Base-by-base conservation (phyloP, 345 rosid species). In the Brassica incana region DNA sequence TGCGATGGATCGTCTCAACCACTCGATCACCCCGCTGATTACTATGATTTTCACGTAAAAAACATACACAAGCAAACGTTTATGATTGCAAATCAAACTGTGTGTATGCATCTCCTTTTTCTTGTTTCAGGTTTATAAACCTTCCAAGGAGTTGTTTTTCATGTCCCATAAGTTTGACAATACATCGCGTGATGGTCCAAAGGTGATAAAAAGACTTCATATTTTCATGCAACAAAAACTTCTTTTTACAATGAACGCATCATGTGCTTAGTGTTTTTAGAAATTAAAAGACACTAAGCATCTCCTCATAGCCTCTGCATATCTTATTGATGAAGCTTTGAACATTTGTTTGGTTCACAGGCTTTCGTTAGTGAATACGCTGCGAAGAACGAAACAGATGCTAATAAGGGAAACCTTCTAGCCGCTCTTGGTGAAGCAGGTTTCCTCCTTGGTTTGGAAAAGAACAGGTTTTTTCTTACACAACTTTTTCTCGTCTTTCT, bases 291-390 rank as follows among this genome's bases (percentile, higher is more conserved):
- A 25, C 29, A 25, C 29, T 25, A 25, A 25, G 29, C 29, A 25
- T 25, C 29, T 25, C 29, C 29, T 25, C 29, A 25, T 25, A 25
- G 29, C 12, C 9, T 40, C 7, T 35, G 40, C 8, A 35, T 40
- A 2, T 40, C 45, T 33, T 40, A 40, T 40, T 40, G 60, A 15
- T 54, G 60, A 48, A 43, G 54, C 10, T 56, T 54, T 50, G 32
- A 75, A 54, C 27, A 30, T 15, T 54, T 52, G 23, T 9, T 56
- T 52, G 63, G 12, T 18, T 10, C 20, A 60, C 81, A 92, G 99
- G 99, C 91, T 75, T 94, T 94, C 78, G 94, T 91, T 69, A 94
- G 99, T 61, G 97, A 94, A 79, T 94, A 94, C 85, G 99, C 97
- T 62, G 97, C 88, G 73, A 87, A 5, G 36, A 33, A 80, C 2